These are phyloP conservation scores for Strobilomyces dryophilus DNA, from an alignment of 768 basidiomycete species.

Conservation along the genomic window DNA sequence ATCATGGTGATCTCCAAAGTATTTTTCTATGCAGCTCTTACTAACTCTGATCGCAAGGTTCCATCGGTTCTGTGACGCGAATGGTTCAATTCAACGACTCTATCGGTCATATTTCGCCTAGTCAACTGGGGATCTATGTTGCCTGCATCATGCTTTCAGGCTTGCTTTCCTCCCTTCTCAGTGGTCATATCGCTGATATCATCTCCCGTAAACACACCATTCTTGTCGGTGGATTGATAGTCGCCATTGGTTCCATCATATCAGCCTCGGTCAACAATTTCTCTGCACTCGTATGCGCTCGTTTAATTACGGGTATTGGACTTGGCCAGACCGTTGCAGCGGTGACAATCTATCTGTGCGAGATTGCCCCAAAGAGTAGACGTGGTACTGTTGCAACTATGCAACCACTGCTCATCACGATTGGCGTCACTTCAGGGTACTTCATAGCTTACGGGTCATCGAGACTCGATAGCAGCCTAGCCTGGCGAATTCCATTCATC, in stretches of 20 bases:
- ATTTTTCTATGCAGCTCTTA: not conserved
- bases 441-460: slow-evolving; percentile 27
- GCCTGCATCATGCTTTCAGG: slow-evolving; percentile 42
- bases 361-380: slow-evolving; percentile 39
- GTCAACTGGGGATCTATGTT: slow-evolving; percentile 41
- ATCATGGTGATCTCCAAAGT: slow-evolving; percentile 19
- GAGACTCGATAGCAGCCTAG: slow-evolving; percentile 17
- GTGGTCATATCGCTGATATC: slow-evolving; percentile 42
- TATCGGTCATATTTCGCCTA: slow-evolving; percentile 35
- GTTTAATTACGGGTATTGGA: slow-evolving; percentile 44
- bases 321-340: slow-evolving; percentile 43
- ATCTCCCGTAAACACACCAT: slow-evolving; percentile 46
- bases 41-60: slow-evolving; percentile 13
- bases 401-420: slow-evolving; percentile 40
- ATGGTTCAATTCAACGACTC: slow-evolving; percentile 42
- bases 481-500: slow-evolving; percentile 29
- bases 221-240: slow-evolving; percentile 38
- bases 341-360: slow-evolving; percentile 37
- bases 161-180: slow-evolving; percentile 34
- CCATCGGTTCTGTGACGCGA: slow-evolving; percentile 43
- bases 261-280: slow-evolving; percentile 34
- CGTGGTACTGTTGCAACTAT: slow-evolving; percentile 39
- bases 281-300: slow-evolving; percentile 38
- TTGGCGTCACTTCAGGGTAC: slow-evolving; percentile 38
- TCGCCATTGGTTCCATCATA: slow-evolving; percentile 38